Conservation (phyloP, 108 stramenopile species). For the Fistulifera solaris region DNA sequence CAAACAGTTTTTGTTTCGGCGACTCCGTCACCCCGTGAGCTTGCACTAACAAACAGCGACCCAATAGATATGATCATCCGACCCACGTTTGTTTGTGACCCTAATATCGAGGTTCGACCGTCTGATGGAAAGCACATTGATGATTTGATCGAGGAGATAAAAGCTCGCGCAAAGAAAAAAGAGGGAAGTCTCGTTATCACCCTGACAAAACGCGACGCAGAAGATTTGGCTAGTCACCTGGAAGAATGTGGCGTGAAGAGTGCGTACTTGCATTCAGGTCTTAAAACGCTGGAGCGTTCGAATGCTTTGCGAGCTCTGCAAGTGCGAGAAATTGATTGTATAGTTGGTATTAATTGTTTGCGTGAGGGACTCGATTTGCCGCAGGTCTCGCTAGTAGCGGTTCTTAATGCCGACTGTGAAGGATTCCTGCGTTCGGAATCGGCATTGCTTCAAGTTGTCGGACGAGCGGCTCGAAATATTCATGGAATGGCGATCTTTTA, state of each 20-base stretch:
- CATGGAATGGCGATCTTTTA: constrained; percentile 61
- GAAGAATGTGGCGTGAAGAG: constrained; percentile 35
- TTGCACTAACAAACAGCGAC: constrained; percentile 17
- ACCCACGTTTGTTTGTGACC: constrained; percentile 69
- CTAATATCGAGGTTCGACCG: constrained; percentile 48
- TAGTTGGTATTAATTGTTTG: constrained; percentile 77
- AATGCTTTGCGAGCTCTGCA: constrained; percentile 47
- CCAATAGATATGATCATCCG: constrained; percentile 66
- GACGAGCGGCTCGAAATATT: constrained; percentile 63
- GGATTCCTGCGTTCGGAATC: constrained; percentile 76
- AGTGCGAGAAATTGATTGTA: constrained; percentile 50
- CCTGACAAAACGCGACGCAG: constrained; percentile 70
- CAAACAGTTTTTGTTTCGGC: constrained; percentile 69
- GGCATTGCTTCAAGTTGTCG: constrained; percentile 62
- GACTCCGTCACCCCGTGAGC: constrained; percentile 50
- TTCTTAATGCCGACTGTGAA: constrained; percentile 62
- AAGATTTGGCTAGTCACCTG: constrained; percentile 51
- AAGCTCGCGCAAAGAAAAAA: constrained; percentile 13
- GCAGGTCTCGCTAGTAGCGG: constrained; percentile 69
- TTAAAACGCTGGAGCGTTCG: constrained; percentile 55
- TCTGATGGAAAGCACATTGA: constrained; percentile 30
- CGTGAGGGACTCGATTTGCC: constrained; percentile 76
- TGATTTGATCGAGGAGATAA: constrained; percentile 39
- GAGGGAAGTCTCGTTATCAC: constrained; percentile 52
- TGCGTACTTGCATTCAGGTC: constrained; percentile 62